These are phyloP conservation scores for Ehretia macrophylla DNA, from an alignment of 257 asterid genomes.

Conservation along the genomic window DNA sequence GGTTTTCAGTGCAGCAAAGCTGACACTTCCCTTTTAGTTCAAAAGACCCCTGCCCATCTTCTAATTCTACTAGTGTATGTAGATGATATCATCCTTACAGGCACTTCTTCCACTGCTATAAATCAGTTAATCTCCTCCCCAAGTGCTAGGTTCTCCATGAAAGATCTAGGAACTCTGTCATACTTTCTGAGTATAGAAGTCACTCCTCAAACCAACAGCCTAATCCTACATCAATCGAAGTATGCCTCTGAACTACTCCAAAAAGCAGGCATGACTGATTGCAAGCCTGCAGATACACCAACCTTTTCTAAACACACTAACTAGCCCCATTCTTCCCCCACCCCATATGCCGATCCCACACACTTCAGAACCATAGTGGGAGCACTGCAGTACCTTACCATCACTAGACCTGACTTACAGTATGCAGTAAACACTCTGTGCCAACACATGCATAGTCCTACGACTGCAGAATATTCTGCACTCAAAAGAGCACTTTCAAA, in stretches of 20 bases:
- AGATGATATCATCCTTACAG: not conserved
- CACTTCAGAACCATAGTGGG: not conserved
- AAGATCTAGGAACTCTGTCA: too few species aligned
- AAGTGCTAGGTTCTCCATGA: not conserved
- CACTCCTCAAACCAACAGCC: too few species aligned
- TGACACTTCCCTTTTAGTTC: not conserved
- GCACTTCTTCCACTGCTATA: too few species aligned
- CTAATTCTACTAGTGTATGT: not conserved
- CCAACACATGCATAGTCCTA: not conserved
- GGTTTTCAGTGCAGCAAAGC: not conserved
- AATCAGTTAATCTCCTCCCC: not conserved
- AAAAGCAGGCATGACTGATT: not conserved
- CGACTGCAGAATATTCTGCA: too few species aligned
- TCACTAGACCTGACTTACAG: not conserved
- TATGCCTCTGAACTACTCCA: not conserved
- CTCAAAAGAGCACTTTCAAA: too few species aligned
- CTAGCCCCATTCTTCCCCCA: not conserved
- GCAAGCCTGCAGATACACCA: not conserved
- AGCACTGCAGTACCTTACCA: not conserved
- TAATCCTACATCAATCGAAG: not conserved
- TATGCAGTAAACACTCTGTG: not conserved
- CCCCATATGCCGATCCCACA: not conserved
- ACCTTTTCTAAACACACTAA: not conserved
- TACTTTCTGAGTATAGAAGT: not conserved
- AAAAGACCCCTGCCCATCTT: not conserved